phyloP scores from a whole-genome alignment of 2,329 filamentous ascomycete species.

The Coniochaeta hoffmannii region DNA sequence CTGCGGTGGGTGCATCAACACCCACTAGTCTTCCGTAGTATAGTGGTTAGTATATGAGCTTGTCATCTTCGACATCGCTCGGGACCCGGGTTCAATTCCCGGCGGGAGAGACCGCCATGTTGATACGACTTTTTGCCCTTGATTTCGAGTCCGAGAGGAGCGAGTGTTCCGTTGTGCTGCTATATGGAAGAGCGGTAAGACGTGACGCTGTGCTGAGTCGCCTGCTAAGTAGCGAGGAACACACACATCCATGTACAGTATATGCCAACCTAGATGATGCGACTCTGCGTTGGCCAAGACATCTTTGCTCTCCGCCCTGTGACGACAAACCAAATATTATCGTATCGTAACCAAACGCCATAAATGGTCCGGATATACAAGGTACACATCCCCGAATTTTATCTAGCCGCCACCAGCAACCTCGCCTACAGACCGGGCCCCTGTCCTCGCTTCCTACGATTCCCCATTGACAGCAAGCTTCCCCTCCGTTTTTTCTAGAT shows the following conservation, averaged over 20 bases:
- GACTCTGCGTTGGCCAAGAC: no score
- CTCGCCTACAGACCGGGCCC: neutral
- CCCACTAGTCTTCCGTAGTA: conserved; percentile 1
- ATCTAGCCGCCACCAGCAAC: neutral
- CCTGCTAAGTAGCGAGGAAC: no score
- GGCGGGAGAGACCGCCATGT: neutral
- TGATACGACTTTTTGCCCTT: neutral
- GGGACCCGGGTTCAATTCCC: neutral
- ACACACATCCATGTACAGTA: no score
- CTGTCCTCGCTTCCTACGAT: conserved; percentile 11
- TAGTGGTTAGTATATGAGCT: conserved; percentile 1
- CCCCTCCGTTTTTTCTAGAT: conserved; percentile 70
- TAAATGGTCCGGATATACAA: neutral
- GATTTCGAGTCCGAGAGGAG: neutral
- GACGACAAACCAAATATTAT: neutral
- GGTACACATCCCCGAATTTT: neutral
- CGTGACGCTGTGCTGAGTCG: no score
- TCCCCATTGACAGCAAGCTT: conserved; percentile 40
- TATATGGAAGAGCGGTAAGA: neutral
- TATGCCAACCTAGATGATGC: no score
- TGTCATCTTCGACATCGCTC: neutral
- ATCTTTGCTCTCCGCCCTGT: no score
- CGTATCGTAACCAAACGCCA: neutral
- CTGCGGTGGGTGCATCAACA: neutral
- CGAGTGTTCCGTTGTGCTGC: neutral